phyloP scores from a whole-genome alignment of 2,329 filamentous ascomycete species.

The Coniochaeta prunicola region DNA sequence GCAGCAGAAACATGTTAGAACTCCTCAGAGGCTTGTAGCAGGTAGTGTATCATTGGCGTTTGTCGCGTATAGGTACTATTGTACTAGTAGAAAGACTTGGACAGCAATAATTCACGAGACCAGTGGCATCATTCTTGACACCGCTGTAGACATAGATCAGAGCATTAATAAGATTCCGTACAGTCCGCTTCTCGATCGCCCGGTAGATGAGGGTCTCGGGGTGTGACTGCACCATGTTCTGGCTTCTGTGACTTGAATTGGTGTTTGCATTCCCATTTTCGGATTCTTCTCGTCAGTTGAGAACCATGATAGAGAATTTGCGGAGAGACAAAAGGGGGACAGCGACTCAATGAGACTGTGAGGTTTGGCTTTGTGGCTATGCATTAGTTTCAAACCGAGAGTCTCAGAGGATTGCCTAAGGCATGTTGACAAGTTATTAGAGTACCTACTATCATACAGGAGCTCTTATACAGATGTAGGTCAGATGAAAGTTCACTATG shows the following conservation, averaged over 20 bases:
- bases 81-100: no score
- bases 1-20: no score
- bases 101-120: no score
- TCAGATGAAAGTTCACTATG: background rate
- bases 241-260: background rate
- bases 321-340: background rate
- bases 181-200: conserved; percentile 5
- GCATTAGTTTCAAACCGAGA: background rate
- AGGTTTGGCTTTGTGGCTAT: background rate
- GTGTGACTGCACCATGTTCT: conserved; percentile 2
- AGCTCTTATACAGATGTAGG: background rate
- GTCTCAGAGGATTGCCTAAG: background rate
- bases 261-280: background rate
- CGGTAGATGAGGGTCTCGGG: conserved; percentile 6
- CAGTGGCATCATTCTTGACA: no score
- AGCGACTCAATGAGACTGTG: background rate
- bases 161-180: conserved; percentile 11
- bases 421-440: background rate
- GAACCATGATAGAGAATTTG: background rate
- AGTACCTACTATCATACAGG: no score
- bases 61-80: no score
- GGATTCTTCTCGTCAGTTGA: background rate
- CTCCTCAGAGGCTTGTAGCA: no score
- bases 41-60: no score
- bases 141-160: no score